phyloP scores from a whole-genome alignment of 345 rosid species.

The Corchorus capsularis region DNA sequence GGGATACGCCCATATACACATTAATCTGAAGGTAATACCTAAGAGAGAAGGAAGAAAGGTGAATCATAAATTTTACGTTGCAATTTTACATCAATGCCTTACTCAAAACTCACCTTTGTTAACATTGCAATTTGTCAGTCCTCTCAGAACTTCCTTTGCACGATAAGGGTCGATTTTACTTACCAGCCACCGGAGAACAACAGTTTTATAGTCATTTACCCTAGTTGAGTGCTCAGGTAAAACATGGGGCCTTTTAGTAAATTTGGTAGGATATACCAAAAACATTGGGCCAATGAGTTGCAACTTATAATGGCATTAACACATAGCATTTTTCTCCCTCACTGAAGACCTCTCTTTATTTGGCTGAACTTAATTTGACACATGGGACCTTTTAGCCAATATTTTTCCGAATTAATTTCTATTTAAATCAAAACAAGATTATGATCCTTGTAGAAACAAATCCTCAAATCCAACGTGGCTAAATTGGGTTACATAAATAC shows the following conservation, averaged over 20 bases:
- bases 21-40: not conserved
- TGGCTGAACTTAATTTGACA: no score
- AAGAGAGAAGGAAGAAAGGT: not conserved
- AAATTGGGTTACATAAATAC: no score
- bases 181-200: slow-evolving; percentile 89
- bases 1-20: not conserved
- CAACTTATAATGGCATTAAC: no score
- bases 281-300: no score
- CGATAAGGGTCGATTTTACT: slow-evolving; percentile 63
- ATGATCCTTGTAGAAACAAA: no score
- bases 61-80: not conserved
- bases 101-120: slow-evolving; percentile 61
- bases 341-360: no score
- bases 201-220: slow-evolving; percentile 66
- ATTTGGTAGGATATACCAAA: no score
- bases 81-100: not conserved
- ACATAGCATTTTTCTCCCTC: no score
- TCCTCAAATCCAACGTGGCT: no score
- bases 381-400: no score
- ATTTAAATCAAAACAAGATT: no score
- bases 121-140: slow-evolving; percentile 80
- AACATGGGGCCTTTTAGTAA: slow-evolving; percentile 33
- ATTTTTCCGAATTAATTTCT: no score
- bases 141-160: slow-evolving; percentile 80
- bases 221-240: slow-evolving; percentile 60